Percentiles rank a stretch among this genome's conserved stretches.
Evolutionary conservation across 805 yeast genomes (phyloP).

Genomic region (Candida orba): DNA sequence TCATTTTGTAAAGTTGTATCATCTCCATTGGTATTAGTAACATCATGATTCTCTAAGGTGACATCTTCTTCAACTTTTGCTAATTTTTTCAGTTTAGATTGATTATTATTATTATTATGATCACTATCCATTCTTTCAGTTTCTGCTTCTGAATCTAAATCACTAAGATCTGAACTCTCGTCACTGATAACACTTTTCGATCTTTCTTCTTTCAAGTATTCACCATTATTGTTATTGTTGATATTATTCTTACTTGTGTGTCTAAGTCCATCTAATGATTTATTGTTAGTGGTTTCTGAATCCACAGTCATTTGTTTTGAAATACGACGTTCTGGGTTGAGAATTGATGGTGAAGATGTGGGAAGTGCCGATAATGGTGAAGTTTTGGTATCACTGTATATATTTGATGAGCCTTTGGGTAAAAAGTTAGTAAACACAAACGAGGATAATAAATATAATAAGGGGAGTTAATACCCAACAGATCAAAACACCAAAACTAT

Average conservation of each 20-base stretch:
- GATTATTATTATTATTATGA: constrained; percentile 21
- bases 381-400: constrained; percentile 18
- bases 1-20: constrained; percentile 11
- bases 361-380: constrained; percentile 23
- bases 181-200: constrained; percentile 20
- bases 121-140: constrained; percentile 73
- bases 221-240: not conserved
- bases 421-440: not conserved
- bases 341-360: constrained; percentile 20
- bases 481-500: not conserved
- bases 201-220: constrained; percentile 5
- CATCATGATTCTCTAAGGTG: constrained; percentile 4
- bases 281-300: not conserved
- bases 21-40: constrained; percentile 18
- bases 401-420: constrained; percentile 1
- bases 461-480: no score
- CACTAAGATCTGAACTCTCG: constrained; percentile 42
- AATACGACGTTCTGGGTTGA: constrained; percentile 6
- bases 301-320: constrained; percentile 3
- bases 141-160: constrained; percentile 78
- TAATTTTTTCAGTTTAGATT: constrained; percentile 35
- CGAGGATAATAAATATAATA: not conserved
- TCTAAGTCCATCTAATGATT: not conserved
- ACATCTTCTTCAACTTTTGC: constrained; percentile 21
- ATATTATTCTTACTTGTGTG: no score